These are phyloP conservation scores for Candida sojae DNA, from an alignment of 1,139 yeast species.

Conservation along the genomic window DNA sequence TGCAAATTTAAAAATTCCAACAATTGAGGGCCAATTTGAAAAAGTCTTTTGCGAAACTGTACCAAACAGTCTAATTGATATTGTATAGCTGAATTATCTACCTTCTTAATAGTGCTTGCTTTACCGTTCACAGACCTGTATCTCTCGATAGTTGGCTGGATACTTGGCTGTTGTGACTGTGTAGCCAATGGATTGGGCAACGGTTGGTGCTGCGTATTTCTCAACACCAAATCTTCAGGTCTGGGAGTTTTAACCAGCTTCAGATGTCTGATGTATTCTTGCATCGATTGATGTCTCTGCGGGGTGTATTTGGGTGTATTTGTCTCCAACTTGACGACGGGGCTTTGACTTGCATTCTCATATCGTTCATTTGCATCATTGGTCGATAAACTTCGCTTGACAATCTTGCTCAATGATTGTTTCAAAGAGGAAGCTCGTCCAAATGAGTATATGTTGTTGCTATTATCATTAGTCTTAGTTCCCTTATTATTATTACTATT, in stretches of 20 bases:
- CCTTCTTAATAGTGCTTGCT: constrained; percentile 1
- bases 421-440: constrained; percentile 8
- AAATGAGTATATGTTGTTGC: neutral
- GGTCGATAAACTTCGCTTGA: constrained; percentile 12
- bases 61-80: constrained; percentile 11
- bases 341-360: neutral
- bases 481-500: neutral
- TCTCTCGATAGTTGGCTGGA: constrained; percentile 6
- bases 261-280: constrained; percentile 3
- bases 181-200: neutral
- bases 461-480: neutral
- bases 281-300: constrained; percentile 10
- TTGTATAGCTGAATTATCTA: constrained; percentile 8
- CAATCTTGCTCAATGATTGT: constrained; percentile 11
- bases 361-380: constrained; percentile 6
- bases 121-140: constrained; percentile 4
- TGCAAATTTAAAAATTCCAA: constrained; percentile 14
- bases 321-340: constrained; percentile 2
- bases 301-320: constrained; percentile 6
- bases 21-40: constrained; percentile 13
- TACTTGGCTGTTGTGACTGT: constrained; percentile 5
- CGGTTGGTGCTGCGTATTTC: neutral
- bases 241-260: constrained; percentile 3
- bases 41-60: constrained; percentile 10
- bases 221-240: constrained; percentile 1